A percentile compares a stretch with the other conserved stretches of the same genome.
Conservation (phyloP, 208 protist genomes). For the Leishmania major region DNA sequence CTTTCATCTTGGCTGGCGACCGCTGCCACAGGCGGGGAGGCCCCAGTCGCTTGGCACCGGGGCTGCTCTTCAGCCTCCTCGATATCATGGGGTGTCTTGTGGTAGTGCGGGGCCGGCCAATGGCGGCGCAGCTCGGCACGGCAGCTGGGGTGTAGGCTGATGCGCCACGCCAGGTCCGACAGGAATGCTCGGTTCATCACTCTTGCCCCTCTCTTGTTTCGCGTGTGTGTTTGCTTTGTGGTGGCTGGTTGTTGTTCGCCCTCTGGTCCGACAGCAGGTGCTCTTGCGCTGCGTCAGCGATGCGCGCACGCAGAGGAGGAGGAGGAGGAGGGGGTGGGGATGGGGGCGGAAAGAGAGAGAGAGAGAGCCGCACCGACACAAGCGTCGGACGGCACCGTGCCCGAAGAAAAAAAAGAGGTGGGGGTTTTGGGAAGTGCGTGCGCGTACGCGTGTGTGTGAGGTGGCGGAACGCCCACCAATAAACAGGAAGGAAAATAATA, state of each 20-base stretch:
- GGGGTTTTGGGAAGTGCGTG: no score
- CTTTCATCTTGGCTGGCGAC: not conserved
- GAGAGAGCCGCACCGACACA: no score
- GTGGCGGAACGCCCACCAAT: no score
- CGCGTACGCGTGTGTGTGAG: no score
- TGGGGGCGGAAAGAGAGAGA: not conserved
- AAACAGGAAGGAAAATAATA: no score
- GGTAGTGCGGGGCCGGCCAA: slow-evolving; percentile 56
- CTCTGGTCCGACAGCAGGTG: no score
- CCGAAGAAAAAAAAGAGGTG: no score
- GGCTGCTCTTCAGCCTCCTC: slow-evolving; percentile 2
- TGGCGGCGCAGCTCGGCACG: slow-evolving; percentile 37
- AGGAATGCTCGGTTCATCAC: slow-evolving; percentile 17
- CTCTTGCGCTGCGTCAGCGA: no score
- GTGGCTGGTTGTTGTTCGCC: not conserved
- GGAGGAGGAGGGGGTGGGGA: not conserved
- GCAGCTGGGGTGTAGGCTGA: slow-evolving; percentile 48
- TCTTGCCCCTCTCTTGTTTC: not conserved
- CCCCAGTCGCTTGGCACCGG: not conserved
- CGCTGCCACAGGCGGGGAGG: not conserved
- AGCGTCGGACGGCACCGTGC: no score
- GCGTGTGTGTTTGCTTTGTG: no score
- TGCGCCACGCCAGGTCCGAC: slow-evolving; percentile 26
- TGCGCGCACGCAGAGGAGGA: not conserved
- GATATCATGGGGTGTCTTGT: slow-evolving; percentile 21